These are phyloP conservation scores for Xylaria palmicola DNA, from an alignment of 495 filamentous ascomycete species.

Conservation along the genomic window DNA sequence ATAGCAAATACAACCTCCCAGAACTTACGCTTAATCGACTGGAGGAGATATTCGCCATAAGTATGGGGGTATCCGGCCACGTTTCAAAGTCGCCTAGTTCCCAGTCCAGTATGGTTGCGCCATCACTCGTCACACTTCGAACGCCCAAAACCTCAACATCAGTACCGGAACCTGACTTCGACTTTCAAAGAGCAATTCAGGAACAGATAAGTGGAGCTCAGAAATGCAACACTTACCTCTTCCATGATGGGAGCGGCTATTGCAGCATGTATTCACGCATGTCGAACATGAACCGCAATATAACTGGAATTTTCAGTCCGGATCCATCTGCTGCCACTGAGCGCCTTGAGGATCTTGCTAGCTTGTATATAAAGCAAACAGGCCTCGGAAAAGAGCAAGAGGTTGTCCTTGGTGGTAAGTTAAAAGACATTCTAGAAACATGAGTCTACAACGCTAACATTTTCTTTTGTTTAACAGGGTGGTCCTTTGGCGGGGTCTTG, in stretches of 20 bases:
- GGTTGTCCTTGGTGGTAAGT: constrained; percentile 50
- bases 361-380: constrained; percentile 43
- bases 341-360: constrained; percentile 28
- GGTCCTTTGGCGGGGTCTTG: constrained; percentile 71
- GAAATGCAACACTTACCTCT: constrained; percentile 48
- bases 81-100: background rate
- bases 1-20: constrained; percentile 4
- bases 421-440: background rate
- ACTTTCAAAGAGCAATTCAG: constrained; percentile 18
- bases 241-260: constrained; percentile 58
- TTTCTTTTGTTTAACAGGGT: constrained; percentile 28
- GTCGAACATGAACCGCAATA: constrained; percentile 22
- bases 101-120: background rate
- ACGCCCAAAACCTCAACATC: background rate
- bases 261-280: constrained; percentile 39
- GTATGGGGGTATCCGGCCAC: background rate
- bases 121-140: background rate
- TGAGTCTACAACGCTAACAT: background rate
- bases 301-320: constrained; percentile 48
- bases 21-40: constrained; percentile 9
- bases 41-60: background rate
- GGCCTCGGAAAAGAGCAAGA: constrained; percentile 45
- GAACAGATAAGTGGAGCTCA: constrained; percentile 35
- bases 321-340: constrained; percentile 32
- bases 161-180: background rate